Evolutionary conservation across 1,284 basidiomycete genomes (phyloP), one percentile per base, ranked within the genome.

Genomic region (Tilletia caries): DNA sequence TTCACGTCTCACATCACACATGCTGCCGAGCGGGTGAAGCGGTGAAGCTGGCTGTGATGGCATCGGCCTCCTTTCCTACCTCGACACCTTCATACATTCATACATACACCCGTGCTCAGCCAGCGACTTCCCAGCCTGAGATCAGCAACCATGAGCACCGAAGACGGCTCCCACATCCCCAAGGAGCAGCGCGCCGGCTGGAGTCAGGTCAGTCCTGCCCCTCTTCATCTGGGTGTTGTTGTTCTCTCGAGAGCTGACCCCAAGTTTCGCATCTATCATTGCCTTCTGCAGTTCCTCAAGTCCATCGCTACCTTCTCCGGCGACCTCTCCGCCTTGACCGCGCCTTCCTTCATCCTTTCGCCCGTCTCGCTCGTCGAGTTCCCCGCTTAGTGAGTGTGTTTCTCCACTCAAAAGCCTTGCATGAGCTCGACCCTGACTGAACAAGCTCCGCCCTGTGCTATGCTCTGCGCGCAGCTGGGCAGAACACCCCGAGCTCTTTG

Each of bases 271-370:
- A n/a, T n/a, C n/a, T n/a, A n/a, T n/a, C n/a, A n/a, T n/a, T n/a
- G n/a, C n/a, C n/a, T n/a, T n/a, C n/a, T n/a, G n/a, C 68, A 80
- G 69, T 80, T 80, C 69, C 70, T 82, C 68, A 81, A 82, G 68
- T 73, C 78, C 15, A 79, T 82, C 64, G 81, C 81, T 68, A 75
- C 76, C 67, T 81, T 82, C 70, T 82, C 80, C 1, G 95, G 95
- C 70, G 95, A 98, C 86, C 87, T 98, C 67, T 95, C 91, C 1
- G 90, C 91, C 3, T 87, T 98, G 86, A 98, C 95, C 0, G 95
- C 95, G 0, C 95, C 95, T n/a, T 83, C 84, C 10, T 85, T 85
- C 75, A 85, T 85, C 84, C 85, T 79, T 82, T 83, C 83, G 75
- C 86, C 80, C 74, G 76, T 77, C 54, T 81, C 80, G 29, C 71